Evolutionary conservation across 108 stramenopile species (phyloP), one percentile per base, ranked within the genome.

Genomic region (Cyclotella sp.): DNA sequence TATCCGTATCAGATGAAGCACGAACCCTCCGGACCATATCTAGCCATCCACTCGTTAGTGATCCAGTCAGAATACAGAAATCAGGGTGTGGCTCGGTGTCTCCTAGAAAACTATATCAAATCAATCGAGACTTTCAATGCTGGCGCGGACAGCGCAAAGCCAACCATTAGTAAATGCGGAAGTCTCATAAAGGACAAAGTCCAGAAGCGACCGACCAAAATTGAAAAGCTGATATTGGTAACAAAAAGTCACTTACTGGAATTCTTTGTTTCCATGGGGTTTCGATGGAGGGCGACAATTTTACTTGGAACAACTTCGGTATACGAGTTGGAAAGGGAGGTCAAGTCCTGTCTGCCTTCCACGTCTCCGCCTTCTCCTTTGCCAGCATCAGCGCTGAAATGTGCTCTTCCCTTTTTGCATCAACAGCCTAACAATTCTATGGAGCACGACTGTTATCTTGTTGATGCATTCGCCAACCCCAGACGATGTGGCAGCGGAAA

Each of bases 1-100:
- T 69, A 62, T 44, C 76, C 34, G 10, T 77, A 77, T 49, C 53
- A 69, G 0, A 63, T 82, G 51, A 78, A 70, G 26, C 97, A 97
- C 65, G 88, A 90, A 63, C 85, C 96, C 16, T 54, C 44, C 12
- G 96, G 96, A 11, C 55, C 75, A 10, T 81, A 91, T 0, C 73
- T 98, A 19, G 93, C 92, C 70, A 93, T 98, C 59, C 98, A 97
- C 72, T 92, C 89, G 0, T 86, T 97, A 39, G 93, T 92, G 0
- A 87, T 95, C 14, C 77, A 69, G 26, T 60, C 83, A 61, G 87
- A 86, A 73, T 86, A 93, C 65, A 87, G 89, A 65, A 53, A 78
- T 15, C 18, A 68, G 58, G 91, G 93, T 22, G 53, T 91, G 19
- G 90, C 83, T 13, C 86, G 84, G 10, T 45, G 72, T 29, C 78